Base-by-base conservation (phyloP, 108 stramenopile species). In the Cyclotella baltica region DNA sequence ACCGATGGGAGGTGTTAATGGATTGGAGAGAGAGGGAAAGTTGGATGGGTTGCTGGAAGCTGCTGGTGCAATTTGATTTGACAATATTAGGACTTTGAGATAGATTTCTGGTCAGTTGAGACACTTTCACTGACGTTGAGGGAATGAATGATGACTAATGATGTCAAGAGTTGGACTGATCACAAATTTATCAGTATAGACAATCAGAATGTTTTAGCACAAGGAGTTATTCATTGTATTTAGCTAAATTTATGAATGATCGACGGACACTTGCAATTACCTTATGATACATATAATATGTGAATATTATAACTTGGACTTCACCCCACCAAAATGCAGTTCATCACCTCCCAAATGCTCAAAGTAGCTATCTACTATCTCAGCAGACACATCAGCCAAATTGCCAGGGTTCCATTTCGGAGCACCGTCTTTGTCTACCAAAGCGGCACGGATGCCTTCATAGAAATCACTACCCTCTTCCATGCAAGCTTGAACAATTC, bases 371-470 rank as follows among this genome's bases (percentile, higher is more conserved):
- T 86, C 82, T 9, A 95, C 85, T 40, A 79, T 58, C 10, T 88
- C 82, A 9, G 84, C 69, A 16, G 89, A 82, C 23, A 92, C 88
- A 47, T 89, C 89, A 31, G 72, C 70, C 30, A 91, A 61, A 43
- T 62, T 75, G 0, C 72, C 5, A 15, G 90, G 92, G 53, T 77
- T 82, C 99, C 99, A 99, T 67, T 78, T 83, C 33, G 99, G 98
- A 19, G 80, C 66, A 8, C 83, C 73, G 84, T 97, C 97, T 73
- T 92, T 93, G 72, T 99, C 99, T 9, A 99, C 90, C 46, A 99
- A 81, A n/a, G 91, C 85, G 27, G 98, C 92, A 25, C 98, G 89
- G n/a, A 99, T 92, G 4, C 99, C 99, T 74, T 98, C 98, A 71
- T 90, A 94, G 84, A 99, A 99, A 73, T 99, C 99, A 29, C 73